phyloP scores from a whole-genome alignment of 179 eudicot species.

The Corrigiola litoralis region DNA sequence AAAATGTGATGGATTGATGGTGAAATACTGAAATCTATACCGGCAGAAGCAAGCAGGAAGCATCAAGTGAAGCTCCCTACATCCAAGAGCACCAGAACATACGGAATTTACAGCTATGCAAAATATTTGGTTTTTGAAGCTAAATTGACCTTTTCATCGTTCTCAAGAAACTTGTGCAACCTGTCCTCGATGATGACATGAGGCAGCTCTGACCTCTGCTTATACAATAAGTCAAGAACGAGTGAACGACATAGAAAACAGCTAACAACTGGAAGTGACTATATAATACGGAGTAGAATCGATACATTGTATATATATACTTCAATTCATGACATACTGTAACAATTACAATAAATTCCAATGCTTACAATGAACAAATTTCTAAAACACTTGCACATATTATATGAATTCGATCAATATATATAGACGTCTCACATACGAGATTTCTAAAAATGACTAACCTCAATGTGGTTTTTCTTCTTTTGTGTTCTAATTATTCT shows the following conservation, averaged over 20 bases:
- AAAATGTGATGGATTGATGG: too few relatives aligned
- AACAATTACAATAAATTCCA: slow-evolving; percentile 16
- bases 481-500: background rate
- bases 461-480: slow-evolving; percentile 17
- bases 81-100: too few relatives aligned
- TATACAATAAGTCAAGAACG: background rate
- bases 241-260: slow-evolving; percentile 5
- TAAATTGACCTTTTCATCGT: slow-evolving; percentile 12
- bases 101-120: too few relatives aligned
- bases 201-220: slow-evolving; percentile 11
- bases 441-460: slow-evolving; percentile 30
- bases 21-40: too few relatives aligned
- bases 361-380: slow-evolving; percentile 13
- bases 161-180: slow-evolving; percentile 3
- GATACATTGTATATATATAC: background rate
- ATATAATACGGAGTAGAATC: background rate
- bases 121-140: slow-evolving; percentile 1
- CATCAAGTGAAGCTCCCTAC: too few relatives aligned
- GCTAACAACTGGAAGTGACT: background rate
- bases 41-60: too few relatives aligned
- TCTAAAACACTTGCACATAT: slow-evolving; percentile 9
- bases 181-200: slow-evolving; percentile 9
- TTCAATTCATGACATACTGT: background rate
- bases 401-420: background rate
- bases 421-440: slow-evolving; percentile 24